phyloP scores from a whole-genome alignment of 2,329 filamentous ascomycete species.

The Capronia epimyces region DNA sequence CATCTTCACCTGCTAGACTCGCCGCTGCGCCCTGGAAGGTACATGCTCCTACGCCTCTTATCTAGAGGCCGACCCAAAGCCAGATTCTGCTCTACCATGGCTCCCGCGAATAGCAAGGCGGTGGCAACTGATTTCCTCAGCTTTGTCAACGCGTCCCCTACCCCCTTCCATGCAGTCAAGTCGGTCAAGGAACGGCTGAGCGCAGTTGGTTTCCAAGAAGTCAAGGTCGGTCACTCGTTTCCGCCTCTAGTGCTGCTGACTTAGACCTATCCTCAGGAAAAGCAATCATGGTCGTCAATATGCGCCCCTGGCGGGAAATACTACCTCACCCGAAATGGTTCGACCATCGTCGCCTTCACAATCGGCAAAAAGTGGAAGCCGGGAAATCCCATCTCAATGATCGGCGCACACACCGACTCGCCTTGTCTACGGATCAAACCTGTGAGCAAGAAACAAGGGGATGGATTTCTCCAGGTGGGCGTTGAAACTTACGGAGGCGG shows the following conservation, averaged over 20 bases:
- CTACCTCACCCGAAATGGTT: conserved; percentile 89
- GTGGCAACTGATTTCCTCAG: conserved; percentile 77
- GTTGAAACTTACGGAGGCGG: conserved; percentile 96
- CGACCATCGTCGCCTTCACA: conserved; percentile 86
- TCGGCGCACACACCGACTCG: conserved; percentile 94
- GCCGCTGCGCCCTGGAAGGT: not conserved
- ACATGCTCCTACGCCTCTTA: conserved; percentile 20
- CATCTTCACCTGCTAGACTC: not conserved
- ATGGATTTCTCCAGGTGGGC: conserved; percentile 87
- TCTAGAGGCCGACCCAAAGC: conserved; percentile 1
- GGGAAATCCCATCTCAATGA: conserved; percentile 83
- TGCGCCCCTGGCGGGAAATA: conserved; percentile 88
- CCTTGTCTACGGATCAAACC: conserved; percentile 90
- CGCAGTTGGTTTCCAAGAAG: conserved; percentile 76
- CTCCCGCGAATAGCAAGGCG: conserved; percentile 30
- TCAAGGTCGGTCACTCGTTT: conserved; percentile 52
- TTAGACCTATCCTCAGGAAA: conserved; percentile 53
- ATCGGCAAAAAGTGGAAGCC: conserved; percentile 87
- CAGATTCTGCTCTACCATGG: conserved; percentile 30
- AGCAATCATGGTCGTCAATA: conserved; percentile 76
- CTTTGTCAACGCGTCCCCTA: conserved; percentile 91
- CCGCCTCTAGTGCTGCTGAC: not conserved
- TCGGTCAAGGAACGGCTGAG: conserved; percentile 70
- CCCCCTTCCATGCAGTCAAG: conserved; percentile 89
- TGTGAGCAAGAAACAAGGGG: conserved; percentile 78